Evolutionary conservation across 352 stramenopile species (phyloP), one percentile per base, ranked within the genome.

Genomic region (Phytopythium chamaehyphon): DNA sequence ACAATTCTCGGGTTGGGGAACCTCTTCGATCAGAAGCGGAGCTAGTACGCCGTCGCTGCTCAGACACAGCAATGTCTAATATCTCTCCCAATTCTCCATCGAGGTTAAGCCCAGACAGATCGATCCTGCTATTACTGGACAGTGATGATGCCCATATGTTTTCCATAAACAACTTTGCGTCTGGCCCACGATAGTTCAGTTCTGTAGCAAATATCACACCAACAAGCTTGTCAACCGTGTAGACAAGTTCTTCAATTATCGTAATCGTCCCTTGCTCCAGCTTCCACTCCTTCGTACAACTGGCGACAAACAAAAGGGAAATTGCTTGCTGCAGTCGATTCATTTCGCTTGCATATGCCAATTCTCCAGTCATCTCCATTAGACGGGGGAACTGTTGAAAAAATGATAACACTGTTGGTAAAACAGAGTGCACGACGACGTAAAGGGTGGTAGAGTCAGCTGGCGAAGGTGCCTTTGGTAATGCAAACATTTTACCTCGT

Each of bases 361-460:
- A 16, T 40, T 54, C 78, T 47, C 50, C 55, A 40, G 14, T 57
- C 12, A 47, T 52, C 15, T 80, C 72, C 28, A 82, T 59, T 26
- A 83, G 47, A 35, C 54, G 63, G 5, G 76, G 74, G 23, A 85
- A 83, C 33, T 87, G 73, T 37, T 75, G 61, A 49, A 83, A 64
- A 33, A 83, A 83, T 10, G 66, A 78, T 37, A 81, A 42, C 8
- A 85, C 22, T 9, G 71, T 80, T 10, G 76, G 76, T 24, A 72
- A 35, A 7, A 78, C 51, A 6, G 70, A 64, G 35, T 71, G 63
- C 0, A 88, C 19, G 36, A 86, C 14, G 23, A 80, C 48, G 19
- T 70, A 73, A 4, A 88, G 54, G 2, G 60, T 46, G 1, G 57
- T 57, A 2, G 59, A 76, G 16, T 83, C 69, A 2, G 57, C n/a